A percentile compares a stretch with the other conserved stretches of the same genome.
phyloP scores from a whole-genome alignment of 2,329 filamentous ascomycete species.

The Cladosporium sp. region DNA sequence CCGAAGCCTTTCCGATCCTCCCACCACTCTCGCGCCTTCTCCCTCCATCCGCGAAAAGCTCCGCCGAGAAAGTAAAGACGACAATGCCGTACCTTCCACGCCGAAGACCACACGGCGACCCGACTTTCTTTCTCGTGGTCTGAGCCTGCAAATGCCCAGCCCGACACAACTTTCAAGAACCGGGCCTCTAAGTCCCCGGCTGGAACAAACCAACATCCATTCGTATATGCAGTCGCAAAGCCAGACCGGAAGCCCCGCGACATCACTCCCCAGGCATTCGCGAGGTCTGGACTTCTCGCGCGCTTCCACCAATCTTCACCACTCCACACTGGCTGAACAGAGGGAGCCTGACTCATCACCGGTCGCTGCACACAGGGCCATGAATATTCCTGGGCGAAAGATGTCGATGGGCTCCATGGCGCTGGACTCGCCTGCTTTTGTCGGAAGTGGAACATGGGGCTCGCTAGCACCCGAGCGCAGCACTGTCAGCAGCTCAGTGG shows the following conservation, averaged over 20 bases:
- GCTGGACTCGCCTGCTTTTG: slow-evolving; percentile 60
- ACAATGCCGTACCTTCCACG: slow-evolving; percentile 36
- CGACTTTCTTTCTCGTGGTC: slow-evolving; percentile 56
- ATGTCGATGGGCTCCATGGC: slow-evolving; percentile 35
- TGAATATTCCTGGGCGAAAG: slow-evolving; percentile 55
- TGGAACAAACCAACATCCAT: slow-evolving; percentile 35
- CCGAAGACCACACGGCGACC: slow-evolving; percentile 64
- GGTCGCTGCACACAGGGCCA: slow-evolving; percentile 65
- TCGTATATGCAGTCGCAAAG: slow-evolving; percentile 41
- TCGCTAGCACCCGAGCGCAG: slow-evolving; percentile 55
- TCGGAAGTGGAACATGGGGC: slow-evolving; percentile 22
- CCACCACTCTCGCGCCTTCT: slow-evolving; percentile 37
- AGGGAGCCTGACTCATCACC: slow-evolving; percentile 89
- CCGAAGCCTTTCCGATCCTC: slow-evolving; percentile 42
- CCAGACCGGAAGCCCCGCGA: slow-evolving; percentile 53
- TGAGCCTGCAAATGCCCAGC: slow-evolving; percentile 66
- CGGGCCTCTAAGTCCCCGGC: slow-evolving; percentile 20
- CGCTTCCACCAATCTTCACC: slow-evolving; percentile 88
- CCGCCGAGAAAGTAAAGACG: slow-evolving; percentile 36
- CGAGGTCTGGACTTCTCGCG: slow-evolving; percentile 89
- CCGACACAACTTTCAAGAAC: slow-evolving; percentile 15
- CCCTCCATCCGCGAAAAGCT: slow-evolving; percentile 40
- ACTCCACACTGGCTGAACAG: slow-evolving; percentile 85
- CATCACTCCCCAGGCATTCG: slow-evolving; percentile 81
- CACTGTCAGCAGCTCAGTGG: slow-evolving; percentile 72